phyloP scores from a whole-genome alignment of 2,329 filamentous ascomycete genomes.

The Arthrobotrys entomopaga region DNA sequence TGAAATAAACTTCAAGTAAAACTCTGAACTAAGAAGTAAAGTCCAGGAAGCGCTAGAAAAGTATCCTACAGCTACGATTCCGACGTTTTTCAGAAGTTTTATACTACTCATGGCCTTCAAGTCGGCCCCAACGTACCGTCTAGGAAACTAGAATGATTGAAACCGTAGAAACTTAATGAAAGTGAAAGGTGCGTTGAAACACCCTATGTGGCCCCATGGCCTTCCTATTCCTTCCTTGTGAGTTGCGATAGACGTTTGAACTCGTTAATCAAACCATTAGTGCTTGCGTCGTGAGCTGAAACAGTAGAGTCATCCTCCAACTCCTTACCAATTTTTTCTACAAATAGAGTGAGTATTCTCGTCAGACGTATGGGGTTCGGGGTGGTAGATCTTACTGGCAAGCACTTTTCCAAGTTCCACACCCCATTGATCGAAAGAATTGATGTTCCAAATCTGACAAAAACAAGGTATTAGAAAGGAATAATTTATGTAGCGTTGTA shows the following conservation, averaged over 20 bases:
- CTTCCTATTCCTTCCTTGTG: background rate
- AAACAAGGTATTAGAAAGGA: slow-evolving; percentile 5
- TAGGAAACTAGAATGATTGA: too few relatives aligned
- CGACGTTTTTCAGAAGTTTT: too few relatives aligned
- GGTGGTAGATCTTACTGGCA: slow-evolving; percentile 75
- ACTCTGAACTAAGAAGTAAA: too few relatives aligned
- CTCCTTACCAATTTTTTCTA: slow-evolving; percentile 71
- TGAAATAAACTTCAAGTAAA: too few relatives aligned
- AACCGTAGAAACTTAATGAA: too few relatives aligned
- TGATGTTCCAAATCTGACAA: slow-evolving; percentile 87
- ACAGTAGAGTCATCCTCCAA: slow-evolving; percentile 77
- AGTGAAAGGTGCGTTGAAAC: background rate
- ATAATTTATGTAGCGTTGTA: background rate
- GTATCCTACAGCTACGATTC: too few relatives aligned
- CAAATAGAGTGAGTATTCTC: background rate
- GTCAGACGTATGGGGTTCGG: background rate
- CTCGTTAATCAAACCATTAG: slow-evolving; percentile 85
- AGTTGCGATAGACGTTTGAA: slow-evolving; percentile 66
- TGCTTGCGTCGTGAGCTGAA: slow-evolving; percentile 83
- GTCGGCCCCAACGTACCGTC: too few relatives aligned
- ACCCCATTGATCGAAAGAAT: slow-evolving; percentile 99
- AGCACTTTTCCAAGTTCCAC: slow-evolving; percentile 97
- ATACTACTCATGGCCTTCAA: too few relatives aligned
- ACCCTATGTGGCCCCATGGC: background rate
- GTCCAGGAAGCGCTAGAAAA: too few relatives aligned